phyloP scores from a whole-genome alignment of 805 yeast species.

The Saturnispora quitensis region DNA sequence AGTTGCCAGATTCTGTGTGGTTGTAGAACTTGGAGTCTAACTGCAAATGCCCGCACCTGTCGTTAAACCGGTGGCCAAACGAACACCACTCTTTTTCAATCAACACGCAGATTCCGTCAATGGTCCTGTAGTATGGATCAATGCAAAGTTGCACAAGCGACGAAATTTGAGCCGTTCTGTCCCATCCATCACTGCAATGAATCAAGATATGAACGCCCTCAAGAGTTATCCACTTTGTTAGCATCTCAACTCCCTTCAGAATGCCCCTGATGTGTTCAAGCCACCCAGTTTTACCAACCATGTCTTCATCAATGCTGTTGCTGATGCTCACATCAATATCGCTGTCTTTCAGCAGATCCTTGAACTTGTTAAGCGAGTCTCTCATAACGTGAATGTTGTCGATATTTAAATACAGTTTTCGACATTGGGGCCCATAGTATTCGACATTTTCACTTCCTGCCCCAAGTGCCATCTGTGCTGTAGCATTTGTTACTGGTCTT shows the following conservation, averaged over 20 bases:
- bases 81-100: conserved; percentile 94
- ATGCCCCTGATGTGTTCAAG: conserved; percentile 58
- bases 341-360: conserved; percentile 54
- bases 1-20: conserved; percentile 27
- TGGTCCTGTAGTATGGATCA: conserved; percentile 83
- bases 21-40: conserved; percentile 42
- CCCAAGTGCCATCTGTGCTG: conserved; percentile 94
- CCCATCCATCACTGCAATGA: conserved; percentile 99
- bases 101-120: conserved; percentile 77
- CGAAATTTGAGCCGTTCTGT: conserved; percentile 83
- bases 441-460: conserved; percentile 97
- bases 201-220: conserved; percentile 76
- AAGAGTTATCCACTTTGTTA: conserved; percentile 73
- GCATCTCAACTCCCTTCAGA: conserved; percentile 64
- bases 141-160: conserved; percentile 77
- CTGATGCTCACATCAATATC: conserved; percentile 51
- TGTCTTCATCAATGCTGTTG: conserved; percentile 40
- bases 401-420: conserved; percentile 72
- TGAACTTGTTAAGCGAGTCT: conserved; percentile 61
- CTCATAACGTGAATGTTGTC: conserved; percentile 95
- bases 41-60: conserved; percentile 70
- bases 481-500: conserved; percentile 87
- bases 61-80: conserved; percentile 85
- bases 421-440: conserved; percentile 48
- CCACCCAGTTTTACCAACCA: conserved; percentile 69